Base-by-base conservation (phyloP, 83 land plant species). In the Thuja plicata region DNA sequence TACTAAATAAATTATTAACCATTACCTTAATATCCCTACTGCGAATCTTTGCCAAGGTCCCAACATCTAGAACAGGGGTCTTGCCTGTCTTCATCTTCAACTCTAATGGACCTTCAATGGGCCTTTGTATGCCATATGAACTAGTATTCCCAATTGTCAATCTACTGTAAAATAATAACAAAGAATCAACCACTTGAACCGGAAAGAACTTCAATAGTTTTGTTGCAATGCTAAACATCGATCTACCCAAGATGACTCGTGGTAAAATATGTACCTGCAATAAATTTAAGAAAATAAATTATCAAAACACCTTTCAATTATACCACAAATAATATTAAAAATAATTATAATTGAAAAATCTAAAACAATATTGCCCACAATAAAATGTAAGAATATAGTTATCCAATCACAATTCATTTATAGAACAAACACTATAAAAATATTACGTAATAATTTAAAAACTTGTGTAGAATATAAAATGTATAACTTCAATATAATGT, bases 61-160 rank as follows among this genome's bases (percentile, higher is more conserved):
- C 97, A 27, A 95, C 93, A 54, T 96, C 96, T 35, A 96, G 86
- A 9, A 96, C 92, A 38, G 97, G 97, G 11, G 96, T 96, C 80
- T 90, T 94, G 7, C 97, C 96, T n/a, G 73, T 71, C 15, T 87
- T 90, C 85, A 90, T 89, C 93, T 96, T 96, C 73, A 94, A 92
- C 86, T 94, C 87, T 79, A 96, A 62, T 6, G 97, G 97, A 11
- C 97, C 97, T 21, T 74, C 79, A 10, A 77, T 62, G 2, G 97
- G 97, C 83, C 97, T 85, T 30, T 88, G 74, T 54, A 96, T 79
- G 11, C 96, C 96, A 52, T 92, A 95, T 15, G 87, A 76, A 3
- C 86, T 86, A 4, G 93, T 88, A 78, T 91, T 89, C 2, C 97
- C 96, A 0, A 94, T 84, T 43, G 85, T 48, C 11, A 93, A 37